A percentile compares a stretch with the other conserved stretches of the same genome.
Evolutionary conservation across 495 filamentous ascomycete species (phyloP).

Genomic region (Cladorrhinum samala): DNA sequence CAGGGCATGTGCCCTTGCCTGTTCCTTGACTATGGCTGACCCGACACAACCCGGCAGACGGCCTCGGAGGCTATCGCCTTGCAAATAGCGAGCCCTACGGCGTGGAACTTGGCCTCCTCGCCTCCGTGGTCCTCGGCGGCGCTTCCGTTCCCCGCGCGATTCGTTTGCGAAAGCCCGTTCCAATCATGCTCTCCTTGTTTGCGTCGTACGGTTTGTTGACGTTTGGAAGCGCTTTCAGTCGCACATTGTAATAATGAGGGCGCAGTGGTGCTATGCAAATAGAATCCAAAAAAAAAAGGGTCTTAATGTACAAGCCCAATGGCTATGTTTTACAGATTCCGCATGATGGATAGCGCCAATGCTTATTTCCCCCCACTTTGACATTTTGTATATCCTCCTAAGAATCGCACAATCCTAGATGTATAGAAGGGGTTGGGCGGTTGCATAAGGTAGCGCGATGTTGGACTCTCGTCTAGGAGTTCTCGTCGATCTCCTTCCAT

Average conservation of each 20-base stretch:
- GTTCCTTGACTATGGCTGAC: background rate
- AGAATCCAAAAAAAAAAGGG: conserved; percentile 3
- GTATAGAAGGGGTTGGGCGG: background rate
- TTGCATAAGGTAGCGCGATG: background rate
- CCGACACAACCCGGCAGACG: too few species aligned
- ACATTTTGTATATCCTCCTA: conserved; percentile 4
- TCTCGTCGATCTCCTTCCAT: conserved; percentile 81
- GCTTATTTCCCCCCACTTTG: background rate
- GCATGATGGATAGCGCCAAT: too few species aligned
- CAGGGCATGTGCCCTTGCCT: background rate
- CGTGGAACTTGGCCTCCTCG: conserved; percentile 68
- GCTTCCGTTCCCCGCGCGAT: conserved; percentile 79
- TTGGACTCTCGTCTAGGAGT: conserved; percentile 53
- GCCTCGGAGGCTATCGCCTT: conserved; percentile 64
- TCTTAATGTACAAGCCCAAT: conserved; percentile 15
- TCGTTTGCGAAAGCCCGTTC: conserved; percentile 69
- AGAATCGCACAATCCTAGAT: too few species aligned
- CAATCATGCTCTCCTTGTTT: conserved; percentile 61
- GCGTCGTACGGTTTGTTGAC: conserved; percentile 53
- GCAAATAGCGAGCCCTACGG: conserved; percentile 61
- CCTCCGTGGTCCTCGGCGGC: conserved; percentile 74
- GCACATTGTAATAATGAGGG: conserved; percentile 22
- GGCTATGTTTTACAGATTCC: too few species aligned
- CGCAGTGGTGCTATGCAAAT: background rate
- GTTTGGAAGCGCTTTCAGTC: conserved; percentile 53